Percentiles rank a stretch among this genome's conserved stretches.
These are phyloP conservation scores for Epichloe baconii DNA, from an alignment of 2,329 filamentous ascomycete genomes.

Conservation along the genomic window DNA sequence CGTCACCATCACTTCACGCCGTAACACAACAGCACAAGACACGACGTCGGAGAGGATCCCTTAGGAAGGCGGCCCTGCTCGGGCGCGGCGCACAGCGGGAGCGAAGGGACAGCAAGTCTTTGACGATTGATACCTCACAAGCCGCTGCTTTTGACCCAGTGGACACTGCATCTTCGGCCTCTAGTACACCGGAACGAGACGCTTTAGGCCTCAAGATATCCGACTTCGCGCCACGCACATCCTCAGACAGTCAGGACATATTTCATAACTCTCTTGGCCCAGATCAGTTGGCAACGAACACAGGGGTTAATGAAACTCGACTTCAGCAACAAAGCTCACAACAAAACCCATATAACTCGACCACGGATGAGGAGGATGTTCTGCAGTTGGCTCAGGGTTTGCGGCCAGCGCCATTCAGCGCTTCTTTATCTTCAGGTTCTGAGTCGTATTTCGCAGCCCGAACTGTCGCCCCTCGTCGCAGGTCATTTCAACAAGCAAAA, in stretches of 20 bases:
- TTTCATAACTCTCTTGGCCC: constrained; percentile 15
- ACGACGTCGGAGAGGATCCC: constrained; percentile 66
- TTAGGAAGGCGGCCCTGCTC: constrained; percentile 76
- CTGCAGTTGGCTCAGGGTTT: constrained; percentile 47
- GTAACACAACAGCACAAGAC: constrained; percentile 31
- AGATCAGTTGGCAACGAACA: constrained; percentile 10
- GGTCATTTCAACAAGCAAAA: constrained; percentile 40
- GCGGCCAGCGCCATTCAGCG: constrained; percentile 27
- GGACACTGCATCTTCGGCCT: constrained; percentile 10
- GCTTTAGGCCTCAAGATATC: constrained; percentile 34
- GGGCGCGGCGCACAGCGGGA: constrained; percentile 57
- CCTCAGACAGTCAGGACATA: constrained; percentile 32
- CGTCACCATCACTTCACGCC: constrained; percentile 14
- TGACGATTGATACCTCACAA: constrained; percentile 29
- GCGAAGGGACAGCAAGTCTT: constrained; percentile 36
- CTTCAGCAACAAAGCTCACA: constrained; percentile 11
- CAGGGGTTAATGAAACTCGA: constrained; percentile 1
- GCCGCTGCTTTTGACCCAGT: constrained; percentile 11
- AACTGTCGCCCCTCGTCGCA: constrained; percentile 29
- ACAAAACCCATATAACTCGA: constrained; percentile 36
- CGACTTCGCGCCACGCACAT: constrained; percentile 31
- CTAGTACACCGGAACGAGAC: constrained; percentile 15
- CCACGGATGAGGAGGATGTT: constrained; percentile 73
- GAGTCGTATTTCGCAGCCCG: constrained; percentile 48
- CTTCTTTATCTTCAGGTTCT: constrained; percentile 40